A percentile compares a stretch with the other conserved stretches of the same genome.
Conservation (phyloP, 2,329 filamentous ascomycete genomes). For the Fusarium nelsonii region DNA sequence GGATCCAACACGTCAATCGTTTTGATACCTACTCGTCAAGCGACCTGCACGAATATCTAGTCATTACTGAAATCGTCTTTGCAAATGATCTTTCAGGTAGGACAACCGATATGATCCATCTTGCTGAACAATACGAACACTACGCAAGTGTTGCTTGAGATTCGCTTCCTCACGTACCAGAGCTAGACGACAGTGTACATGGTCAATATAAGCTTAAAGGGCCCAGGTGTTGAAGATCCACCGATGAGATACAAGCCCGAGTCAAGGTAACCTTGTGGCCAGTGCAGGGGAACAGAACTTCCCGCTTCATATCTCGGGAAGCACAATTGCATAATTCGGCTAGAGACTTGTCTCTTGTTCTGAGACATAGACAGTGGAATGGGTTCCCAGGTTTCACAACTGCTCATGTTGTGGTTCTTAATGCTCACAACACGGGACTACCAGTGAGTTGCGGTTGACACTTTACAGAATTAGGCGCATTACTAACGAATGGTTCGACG, state of each 20-base stretch:
- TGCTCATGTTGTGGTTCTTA: slow-evolving; percentile 32
- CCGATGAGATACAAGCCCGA: slow-evolving; percentile 25
- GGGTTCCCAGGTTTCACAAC: slow-evolving; percentile 35
- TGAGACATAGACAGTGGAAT: slow-evolving; percentile 37
- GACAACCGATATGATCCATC: slow-evolving; percentile 14
- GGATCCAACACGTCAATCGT: slow-evolving; percentile 3
- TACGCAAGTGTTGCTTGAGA: slow-evolving; percentile 9
- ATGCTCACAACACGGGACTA: slow-evolving; percentile 29
- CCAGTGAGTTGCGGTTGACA: slow-evolving; percentile 10
- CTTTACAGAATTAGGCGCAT: slow-evolving; percentile 13
- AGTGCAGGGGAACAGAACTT: slow-evolving; percentile 4
- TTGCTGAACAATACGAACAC: not conserved
- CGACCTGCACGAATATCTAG: slow-evolving; percentile 3
- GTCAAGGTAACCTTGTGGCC: slow-evolving; percentile 20
- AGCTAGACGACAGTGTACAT: slow-evolving; percentile 23
- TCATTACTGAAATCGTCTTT: slow-evolving; percentile 19
- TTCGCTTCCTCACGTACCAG: slow-evolving; percentile 23
- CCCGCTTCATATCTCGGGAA: slow-evolving; percentile 16
- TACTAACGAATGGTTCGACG: slow-evolving; percentile 5
- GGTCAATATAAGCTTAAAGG: slow-evolving; percentile 49
- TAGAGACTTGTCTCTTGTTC: slow-evolving; percentile 32
- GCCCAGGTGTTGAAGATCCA: slow-evolving; percentile 18
- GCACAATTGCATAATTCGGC: slow-evolving; percentile 35
- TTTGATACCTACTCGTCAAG: slow-evolving; percentile 3
- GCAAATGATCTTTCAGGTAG: slow-evolving; percentile 14